Percentiles rank a stretch among this genome's conserved stretches.
Conservation (phyloP, 2,329 filamentous ascomycete genomes). For the Talaromyces sp. region DNA sequence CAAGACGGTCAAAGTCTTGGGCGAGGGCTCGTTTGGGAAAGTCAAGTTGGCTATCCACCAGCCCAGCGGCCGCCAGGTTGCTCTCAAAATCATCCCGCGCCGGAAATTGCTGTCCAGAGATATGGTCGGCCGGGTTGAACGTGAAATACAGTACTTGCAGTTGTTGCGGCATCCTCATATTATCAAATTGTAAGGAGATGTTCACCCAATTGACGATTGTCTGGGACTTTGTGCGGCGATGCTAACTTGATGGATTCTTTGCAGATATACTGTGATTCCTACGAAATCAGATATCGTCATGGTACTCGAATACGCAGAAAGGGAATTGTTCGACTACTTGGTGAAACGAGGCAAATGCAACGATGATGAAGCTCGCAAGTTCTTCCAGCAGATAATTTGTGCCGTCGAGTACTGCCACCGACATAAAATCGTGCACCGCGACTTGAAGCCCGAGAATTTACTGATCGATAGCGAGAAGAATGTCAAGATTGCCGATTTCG, state of each 20-base stretch:
- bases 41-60: conserved; percentile 94
- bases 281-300: conserved; percentile 94
- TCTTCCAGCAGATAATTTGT: conserved; percentile 99
- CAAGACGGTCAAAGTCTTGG: conserved; percentile 81
- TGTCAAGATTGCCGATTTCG: conserved; percentile 98
- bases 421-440: conserved; percentile 97
- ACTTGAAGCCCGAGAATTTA: conserved; percentile 95
- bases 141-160: conserved; percentile 97
- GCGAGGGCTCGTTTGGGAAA: conserved; percentile 97
- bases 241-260: background rate
- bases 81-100: conserved; percentile 93
- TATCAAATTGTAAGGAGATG: conserved; percentile 77
- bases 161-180: conserved; percentile 94
- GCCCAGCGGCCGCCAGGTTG: conserved; percentile 89
- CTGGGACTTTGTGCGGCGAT: background rate
- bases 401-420: conserved; percentile 98
- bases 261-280: conserved; percentile 91
- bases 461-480: conserved; percentile 92
- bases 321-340: conserved; percentile 96
- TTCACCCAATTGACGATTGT: background rate
- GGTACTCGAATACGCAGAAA: conserved; percentile 96
- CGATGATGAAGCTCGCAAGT: conserved; percentile 87
- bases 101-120: conserved; percentile 95
- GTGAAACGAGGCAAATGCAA: conserved; percentile 89
- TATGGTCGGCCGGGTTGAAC: conserved; percentile 95